These are phyloP conservation scores for Pythium vanterpoolii DNA, from an alignment of 352 stramenopile species.

Conservation along the genomic window DNA sequence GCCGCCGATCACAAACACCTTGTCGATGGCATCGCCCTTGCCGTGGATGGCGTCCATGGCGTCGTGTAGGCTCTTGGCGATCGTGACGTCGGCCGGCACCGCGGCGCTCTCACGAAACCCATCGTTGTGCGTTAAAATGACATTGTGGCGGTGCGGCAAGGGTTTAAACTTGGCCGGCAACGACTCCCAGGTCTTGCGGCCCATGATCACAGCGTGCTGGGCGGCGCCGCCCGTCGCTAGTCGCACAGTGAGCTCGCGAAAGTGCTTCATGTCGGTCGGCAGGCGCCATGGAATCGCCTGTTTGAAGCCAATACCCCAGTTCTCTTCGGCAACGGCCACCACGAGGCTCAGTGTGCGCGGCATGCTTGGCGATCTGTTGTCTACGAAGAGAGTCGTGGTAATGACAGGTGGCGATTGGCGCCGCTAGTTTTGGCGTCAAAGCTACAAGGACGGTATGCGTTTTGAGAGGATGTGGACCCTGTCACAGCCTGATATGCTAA, in stretches of 20 bases:
- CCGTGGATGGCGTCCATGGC: slow-evolving; percentile 84
- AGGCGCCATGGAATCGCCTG: slow-evolving; percentile 94
- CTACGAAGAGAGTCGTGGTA: not conserved
- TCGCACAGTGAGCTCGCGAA: slow-evolving; percentile 91
- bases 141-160: slow-evolving; percentile 93
- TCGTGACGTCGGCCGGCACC: slow-evolving; percentile 77
- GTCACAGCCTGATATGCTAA: not conserved
- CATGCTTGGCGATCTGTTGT: slow-evolving; percentile 5
- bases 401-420: not conserved
- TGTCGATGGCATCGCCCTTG: slow-evolving; percentile 72
- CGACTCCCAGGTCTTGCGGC: slow-evolving; percentile 99
- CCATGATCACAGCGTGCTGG: slow-evolving; percentile 99
- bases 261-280: slow-evolving; percentile 95
- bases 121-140: slow-evolving; percentile 91
- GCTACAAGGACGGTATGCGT: not conserved
- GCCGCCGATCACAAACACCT: slow-evolving; percentile 98
- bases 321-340: slow-evolving; percentile 81
- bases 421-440: not conserved
- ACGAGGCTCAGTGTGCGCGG: slow-evolving; percentile 60
- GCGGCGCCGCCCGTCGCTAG: slow-evolving; percentile 3
- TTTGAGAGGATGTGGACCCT: not conserved
- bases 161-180: slow-evolving; percentile 96
- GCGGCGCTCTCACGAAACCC: slow-evolving; percentile 33
- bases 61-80: slow-evolving; percentile 88
- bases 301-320: slow-evolving; percentile 84